A percentile compares a stretch with the other conserved stretches of the same genome.
Conservation (phyloP, 208 protist genomes). For the Leishmania tarentolae region DNA sequence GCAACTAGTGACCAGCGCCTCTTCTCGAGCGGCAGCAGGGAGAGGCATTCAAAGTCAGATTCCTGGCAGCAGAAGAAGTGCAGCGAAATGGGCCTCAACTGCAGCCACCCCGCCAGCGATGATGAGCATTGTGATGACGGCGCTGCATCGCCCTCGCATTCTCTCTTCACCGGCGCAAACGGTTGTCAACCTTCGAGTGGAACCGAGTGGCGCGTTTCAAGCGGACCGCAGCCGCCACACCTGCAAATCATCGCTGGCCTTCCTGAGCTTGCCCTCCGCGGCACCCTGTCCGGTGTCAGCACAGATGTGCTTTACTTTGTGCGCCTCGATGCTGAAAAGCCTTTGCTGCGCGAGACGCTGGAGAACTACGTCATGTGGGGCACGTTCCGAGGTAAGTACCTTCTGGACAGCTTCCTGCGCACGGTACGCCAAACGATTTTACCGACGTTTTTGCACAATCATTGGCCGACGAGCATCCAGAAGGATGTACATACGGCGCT, state of each 20-base stretch:
- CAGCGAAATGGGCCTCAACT: constrained; percentile 15
- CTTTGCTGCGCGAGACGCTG: constrained; percentile 88
- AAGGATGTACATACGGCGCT: constrained; percentile 95
- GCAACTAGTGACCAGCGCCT: background rate
- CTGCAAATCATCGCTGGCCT: constrained; percentile 41
- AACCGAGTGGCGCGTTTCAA: background rate
- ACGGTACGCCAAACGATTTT: constrained; percentile 78
- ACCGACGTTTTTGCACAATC: constrained; percentile 86
- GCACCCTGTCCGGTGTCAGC: constrained; percentile 37
- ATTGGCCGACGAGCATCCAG: constrained; percentile 95
- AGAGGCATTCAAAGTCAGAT: background rate
- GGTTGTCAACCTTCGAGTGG: background rate
- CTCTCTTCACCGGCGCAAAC: background rate
- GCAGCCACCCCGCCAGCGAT: constrained; percentile 23
- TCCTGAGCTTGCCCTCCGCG: constrained; percentile 40
- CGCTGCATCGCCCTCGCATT: background rate
- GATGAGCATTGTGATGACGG: constrained; percentile 19
- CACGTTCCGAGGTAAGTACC: constrained; percentile 51
- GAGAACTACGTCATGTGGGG: constrained; percentile 85
- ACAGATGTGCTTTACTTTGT: constrained; percentile 78
- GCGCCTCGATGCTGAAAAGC: constrained; percentile 74
- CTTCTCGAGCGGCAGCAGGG: background rate
- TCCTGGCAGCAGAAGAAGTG: constrained; percentile 15
- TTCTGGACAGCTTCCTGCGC: constrained; percentile 91
- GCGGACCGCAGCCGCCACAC: constrained; percentile 3